phyloP scores from a whole-genome alignment of 139 green algal species.

The Asterochloris erici region DNA sequence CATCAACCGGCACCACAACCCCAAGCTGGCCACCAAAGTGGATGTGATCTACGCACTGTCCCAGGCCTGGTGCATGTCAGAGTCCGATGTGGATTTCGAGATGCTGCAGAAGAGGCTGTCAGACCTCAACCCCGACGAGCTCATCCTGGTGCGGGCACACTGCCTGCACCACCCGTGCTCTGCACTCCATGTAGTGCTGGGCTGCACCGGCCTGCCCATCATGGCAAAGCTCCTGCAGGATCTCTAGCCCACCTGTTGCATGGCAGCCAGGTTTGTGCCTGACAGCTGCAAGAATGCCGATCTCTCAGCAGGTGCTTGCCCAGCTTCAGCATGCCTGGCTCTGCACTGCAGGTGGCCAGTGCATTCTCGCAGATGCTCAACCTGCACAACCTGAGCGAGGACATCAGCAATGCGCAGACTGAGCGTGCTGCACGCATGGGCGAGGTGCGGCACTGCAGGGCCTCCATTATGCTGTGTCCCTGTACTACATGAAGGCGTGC shows the following conservation, averaged over 20 bases:
- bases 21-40: conserved; percentile 66
- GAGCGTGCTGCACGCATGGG: conserved; percentile 68
- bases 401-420: conserved; percentile 66
- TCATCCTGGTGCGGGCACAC: conserved; percentile 65
- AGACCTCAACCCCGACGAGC: conserved; percentile 73
- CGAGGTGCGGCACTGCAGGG: conserved; percentile 39
- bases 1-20: conserved; percentile 74
- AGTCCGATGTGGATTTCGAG: conserved; percentile 73
- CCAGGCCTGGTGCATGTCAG: conserved; percentile 63
- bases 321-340: not conserved
- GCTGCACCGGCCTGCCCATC: too few relatives aligned
- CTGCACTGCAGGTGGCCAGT: conserved; percentile 62
- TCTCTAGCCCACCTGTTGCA: not conserved
- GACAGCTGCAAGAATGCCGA: not conserved
- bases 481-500: too few relatives aligned
- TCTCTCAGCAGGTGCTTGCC: not conserved
- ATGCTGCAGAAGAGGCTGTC: conserved; percentile 70
- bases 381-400: conserved; percentile 90
- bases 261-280: not conserved
- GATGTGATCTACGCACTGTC: conserved; percentile 83
- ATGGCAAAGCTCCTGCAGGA: too few relatives aligned
- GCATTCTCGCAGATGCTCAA: conserved; percentile 90
- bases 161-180: not conserved
- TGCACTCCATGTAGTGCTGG: not conserved
- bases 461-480: too few relatives aligned